These are phyloP conservation scores for Rhizophagus clarus DNA, from an alignment of 192 early-diverging fungal species.

Conservation along the genomic window DNA sequence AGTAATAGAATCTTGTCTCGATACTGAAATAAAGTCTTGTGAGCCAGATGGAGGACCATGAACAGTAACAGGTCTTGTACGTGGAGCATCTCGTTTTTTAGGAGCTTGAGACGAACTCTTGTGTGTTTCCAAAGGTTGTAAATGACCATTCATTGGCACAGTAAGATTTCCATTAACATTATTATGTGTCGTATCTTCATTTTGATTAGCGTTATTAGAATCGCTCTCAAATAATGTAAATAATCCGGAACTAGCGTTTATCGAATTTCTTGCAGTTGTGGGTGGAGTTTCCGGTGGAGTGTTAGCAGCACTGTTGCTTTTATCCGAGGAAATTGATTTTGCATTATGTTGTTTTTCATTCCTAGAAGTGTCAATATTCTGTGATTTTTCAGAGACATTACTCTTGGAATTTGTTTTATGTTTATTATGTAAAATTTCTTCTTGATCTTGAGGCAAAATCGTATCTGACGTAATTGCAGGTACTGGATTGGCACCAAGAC, in stretches of 20 bases:
- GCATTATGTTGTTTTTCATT: not conserved
- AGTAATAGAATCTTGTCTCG: not conserved
- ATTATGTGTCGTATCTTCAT: not conserved
- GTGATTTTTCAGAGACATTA: not conserved
- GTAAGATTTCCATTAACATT: not conserved
- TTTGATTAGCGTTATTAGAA: not conserved
- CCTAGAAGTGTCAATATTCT: not conserved
- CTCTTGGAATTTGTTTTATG: not conserved
- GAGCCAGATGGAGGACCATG: constrained; percentile 7
- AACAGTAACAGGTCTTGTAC: constrained; percentile 26
- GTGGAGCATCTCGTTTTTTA: constrained; percentile 25
- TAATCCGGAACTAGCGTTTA: not conserved
- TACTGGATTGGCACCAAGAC: constrained; percentile 1
- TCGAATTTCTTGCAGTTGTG: not conserved
- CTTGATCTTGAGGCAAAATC: constrained; percentile 7
- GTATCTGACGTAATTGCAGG: not conserved
- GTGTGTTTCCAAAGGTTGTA: not conserved
- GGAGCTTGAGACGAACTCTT: constrained; percentile 20
- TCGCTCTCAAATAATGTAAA: constrained; percentile 29
- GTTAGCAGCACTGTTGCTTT: not conserved
- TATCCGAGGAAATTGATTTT: constrained; percentile 1
- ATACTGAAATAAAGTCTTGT: constrained; percentile 10
- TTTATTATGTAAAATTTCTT: not conserved
- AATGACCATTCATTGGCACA: not conserved
- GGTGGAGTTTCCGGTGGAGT: constrained; percentile 28